Base-by-base conservation (phyloP, 2,329 filamentous ascomycete species). In the Fusarium nanum region DNA sequence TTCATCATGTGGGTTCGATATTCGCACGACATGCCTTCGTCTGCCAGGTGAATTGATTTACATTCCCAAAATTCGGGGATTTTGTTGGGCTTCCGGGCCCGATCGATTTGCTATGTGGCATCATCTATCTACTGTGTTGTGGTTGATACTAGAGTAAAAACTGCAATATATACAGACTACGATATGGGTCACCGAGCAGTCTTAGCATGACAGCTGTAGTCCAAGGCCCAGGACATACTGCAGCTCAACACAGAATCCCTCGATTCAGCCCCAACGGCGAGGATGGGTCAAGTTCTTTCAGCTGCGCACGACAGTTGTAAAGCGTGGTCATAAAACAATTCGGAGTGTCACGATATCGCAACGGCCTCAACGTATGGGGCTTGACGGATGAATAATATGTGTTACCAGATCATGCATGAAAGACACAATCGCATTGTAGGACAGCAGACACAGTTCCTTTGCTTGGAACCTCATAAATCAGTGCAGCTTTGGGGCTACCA, bases 321-420 rank as follows among this genome's bases (percentile, higher is more conserved):
- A 27, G 22, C n/a, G 7, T 37, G 28, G 16, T 34, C 8, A 18
- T 3, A 14, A 32, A 50, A 52, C 11, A 13, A 16, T 40, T 16
- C 5, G 18, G 18, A 12, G 22, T 34, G 4, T 11, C n/a, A n/a
- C 18, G 22, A 5, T 16, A 22, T 44, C 41, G 11, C 14, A 23
- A 25, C 20, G n/a, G 47, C 37, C 57, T 27, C 27, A 16, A 42
- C 18, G 16, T 48, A 55, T 13, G 28, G 28, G 30, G 28, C 44
- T 58, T 70, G 37, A 27, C 37, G 54, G 14, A 22, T 49, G 25
- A 20, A 23, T 40, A 46, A 20, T 40, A 50, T 60, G 61, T 61
- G 44, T 47, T 40, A 53, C 64, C 49, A 55, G 63, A 64, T 68
- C 59, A 68, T 74, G 68, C 63, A 70, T 66, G 23, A 25, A 32